Conservation (phyloP, 1,284 basidiomycete species). For the Ceratobasidium sp. region DNA sequence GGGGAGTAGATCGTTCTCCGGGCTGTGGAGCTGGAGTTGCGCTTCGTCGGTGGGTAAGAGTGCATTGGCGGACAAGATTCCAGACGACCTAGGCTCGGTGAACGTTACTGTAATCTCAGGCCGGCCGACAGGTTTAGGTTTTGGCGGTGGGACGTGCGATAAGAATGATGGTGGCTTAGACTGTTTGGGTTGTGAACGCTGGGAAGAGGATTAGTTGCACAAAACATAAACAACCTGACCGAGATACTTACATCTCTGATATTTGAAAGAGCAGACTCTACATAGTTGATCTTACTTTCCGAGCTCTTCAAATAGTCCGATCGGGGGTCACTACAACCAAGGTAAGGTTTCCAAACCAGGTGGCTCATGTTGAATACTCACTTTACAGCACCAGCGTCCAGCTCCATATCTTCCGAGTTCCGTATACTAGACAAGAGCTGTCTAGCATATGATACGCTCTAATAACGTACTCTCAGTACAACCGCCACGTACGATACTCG, state of each 20-base stretch:
- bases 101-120: conserved; percentile 21
- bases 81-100: conserved; percentile 6
- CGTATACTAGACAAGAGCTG: conserved; percentile 68
- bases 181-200: conserved; percentile 35
- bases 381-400: conserved; percentile 20
- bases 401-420: conserved; percentile 54
- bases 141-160: conserved; percentile 29
- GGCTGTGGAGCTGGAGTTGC: conserved; percentile 45
- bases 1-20: conserved; percentile 46
- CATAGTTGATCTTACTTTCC: conserved; percentile 26
- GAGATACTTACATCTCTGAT: conserved; percentile 18
- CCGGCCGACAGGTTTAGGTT: conserved; percentile 7
- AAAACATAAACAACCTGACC: background rate
- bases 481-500: background rate
- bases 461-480: conserved; percentile 26
- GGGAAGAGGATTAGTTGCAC: background rate
- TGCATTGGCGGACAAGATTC: background rate
- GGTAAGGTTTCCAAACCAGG: background rate
- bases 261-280: conserved; percentile 20
- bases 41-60: conserved; percentile 42
- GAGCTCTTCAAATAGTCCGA: conserved; percentile 18
- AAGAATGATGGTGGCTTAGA: conserved; percentile 34
- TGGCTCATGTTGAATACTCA: background rate
- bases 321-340: background rate
- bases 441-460: conserved; percentile 73